Base-by-base conservation (phyloP, 176 grass and related monocot genomes). In the Dactylis glomerata region DNA sequence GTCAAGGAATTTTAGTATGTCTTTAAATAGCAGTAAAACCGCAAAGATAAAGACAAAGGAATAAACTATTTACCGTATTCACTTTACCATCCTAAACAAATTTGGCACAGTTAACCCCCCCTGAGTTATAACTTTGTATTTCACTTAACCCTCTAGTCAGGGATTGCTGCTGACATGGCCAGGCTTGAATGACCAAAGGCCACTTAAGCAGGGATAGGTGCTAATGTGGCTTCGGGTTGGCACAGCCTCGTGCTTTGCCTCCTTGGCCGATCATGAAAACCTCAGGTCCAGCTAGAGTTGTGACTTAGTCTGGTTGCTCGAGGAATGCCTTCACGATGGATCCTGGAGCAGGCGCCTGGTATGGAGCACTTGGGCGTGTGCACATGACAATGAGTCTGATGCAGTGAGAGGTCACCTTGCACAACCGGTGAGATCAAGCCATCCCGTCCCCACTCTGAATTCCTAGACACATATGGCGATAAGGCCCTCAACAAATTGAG, bases 1-100 rank as follows among this genome's bases (percentile, higher is more conserved):
- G 88, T 97, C 86, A 97, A 95, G 91, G 90, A 92, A 75, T 66
- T 90, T 50, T 10, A 45, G 52, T 40, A 74, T 6, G 19, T 62
- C 8, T 40, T 73, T 32, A 79, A 40, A 45, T 59, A 46, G 47
- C 49, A 61, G 15, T 49, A 19, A 3, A 79, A 79, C 17, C 58
- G 44, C 10, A 80, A 65, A 69, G 15, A 59, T 33, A 80, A 0
- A 68, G 3, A 15, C 16, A 77, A 70, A 11, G 37, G 14, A 89
- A 70, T 76, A 72, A 68, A 83, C 41, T 83, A n/a, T 34, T 66
- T 34, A 2, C 1, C 31, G 1, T 66, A 24, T 31, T 66, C 31
- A 8, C 31, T 20, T 66, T 12, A 66, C 28, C 62, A 26, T 16
- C 16, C 1, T 34, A 10, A 34, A 66, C 4, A 12, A 22, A n/a